Percentiles rank a stretch among this genome's conserved stretches.
Evolutionary conservation across 768 basidiomycete species (phyloP).

Genomic region (Termitomyces sp.): DNA sequence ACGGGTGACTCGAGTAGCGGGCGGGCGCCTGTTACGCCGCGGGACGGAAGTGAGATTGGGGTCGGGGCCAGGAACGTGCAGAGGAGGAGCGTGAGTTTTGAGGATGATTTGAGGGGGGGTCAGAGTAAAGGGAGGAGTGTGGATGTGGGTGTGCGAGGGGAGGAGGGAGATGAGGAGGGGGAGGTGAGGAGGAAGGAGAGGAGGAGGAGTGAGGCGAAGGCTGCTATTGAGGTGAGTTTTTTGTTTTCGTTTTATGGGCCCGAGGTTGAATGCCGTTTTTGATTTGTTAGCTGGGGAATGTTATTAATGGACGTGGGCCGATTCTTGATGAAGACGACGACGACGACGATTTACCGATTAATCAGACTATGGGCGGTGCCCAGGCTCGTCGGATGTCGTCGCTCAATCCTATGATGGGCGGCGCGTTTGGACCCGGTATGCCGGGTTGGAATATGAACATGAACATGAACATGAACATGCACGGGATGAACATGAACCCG

Average conservation of each 20-base stretch:
- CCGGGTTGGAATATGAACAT: constrained; percentile 18
- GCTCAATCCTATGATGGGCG: constrained; percentile 42
- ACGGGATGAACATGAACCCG: constrained; percentile 15
- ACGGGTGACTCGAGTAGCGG: constrained; percentile 83
- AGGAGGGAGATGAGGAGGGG: constrained; percentile 52
- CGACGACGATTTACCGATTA: constrained; percentile 43
- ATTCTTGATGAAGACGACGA: constrained; percentile 46
- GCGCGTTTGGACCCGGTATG: constrained; percentile 20
- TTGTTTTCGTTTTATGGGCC: background rate
- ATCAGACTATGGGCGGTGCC: constrained; percentile 26
- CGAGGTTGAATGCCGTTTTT: constrained; percentile 4
- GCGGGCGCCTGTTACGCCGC: constrained; percentile 67
- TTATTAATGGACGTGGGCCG: constrained; percentile 74
- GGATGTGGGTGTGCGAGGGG: constrained; percentile 36
- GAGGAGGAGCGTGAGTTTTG: constrained; percentile 66
- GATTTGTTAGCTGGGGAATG: constrained; percentile 70
- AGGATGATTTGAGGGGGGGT: constrained; percentile 35
- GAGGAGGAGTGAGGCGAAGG: constrained; percentile 77
- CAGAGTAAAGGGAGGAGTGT: constrained; percentile 4
- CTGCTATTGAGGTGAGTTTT: constrained; percentile 76
- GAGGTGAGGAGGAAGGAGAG: constrained; percentile 65
- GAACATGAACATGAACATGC: constrained; percentile 16
- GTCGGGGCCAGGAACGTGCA: constrained; percentile 32
- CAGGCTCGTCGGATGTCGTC: constrained; percentile 32
- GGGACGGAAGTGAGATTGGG: constrained; percentile 63